These are phyloP conservation scores for Rhododendron vialii DNA, from an alignment of 148 eudicot genomes.

Conservation along the genomic window DNA sequence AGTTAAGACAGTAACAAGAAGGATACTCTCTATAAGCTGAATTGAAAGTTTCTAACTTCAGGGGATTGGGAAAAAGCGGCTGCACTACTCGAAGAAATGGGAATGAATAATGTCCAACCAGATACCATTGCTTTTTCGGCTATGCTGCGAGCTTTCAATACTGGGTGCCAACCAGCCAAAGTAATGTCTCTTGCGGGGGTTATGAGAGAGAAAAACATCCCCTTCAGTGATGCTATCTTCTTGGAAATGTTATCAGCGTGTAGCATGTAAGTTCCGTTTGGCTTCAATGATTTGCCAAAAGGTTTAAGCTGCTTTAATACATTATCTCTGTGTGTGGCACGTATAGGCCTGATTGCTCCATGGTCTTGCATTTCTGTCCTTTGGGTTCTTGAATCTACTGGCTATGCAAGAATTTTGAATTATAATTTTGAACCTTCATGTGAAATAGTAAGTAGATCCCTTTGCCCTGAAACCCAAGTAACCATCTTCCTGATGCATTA, in stretches of 20 bases:
- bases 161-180: constrained; percentile 71
- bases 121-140: constrained; percentile 81
- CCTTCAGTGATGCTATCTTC: constrained; percentile 55
- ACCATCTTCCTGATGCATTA: background rate
- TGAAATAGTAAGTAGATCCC: background rate
- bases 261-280: constrained; percentile 59
- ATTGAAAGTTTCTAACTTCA: constrained; percentile 20
- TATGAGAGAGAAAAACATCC: constrained; percentile 64
- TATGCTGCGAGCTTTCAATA: constrained; percentile 80
- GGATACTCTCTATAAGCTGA: background rate
- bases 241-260: constrained; percentile 89
- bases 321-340: background rate
- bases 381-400: background rate
- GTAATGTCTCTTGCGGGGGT: constrained; percentile 52
- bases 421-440: background rate
- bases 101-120: constrained; percentile 55
- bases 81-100: constrained; percentile 74
- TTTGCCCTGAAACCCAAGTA: background rate
- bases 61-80: constrained; percentile 72
- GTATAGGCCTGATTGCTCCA: background rate
- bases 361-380: background rate
- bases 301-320: background rate
- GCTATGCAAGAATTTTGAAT: background rate
- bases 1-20: background rate
- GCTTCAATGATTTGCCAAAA: background rate